Base-by-base conservation (phyloP, 768 basidiomycete species). In the Leucocoprinus sp. region DNA sequence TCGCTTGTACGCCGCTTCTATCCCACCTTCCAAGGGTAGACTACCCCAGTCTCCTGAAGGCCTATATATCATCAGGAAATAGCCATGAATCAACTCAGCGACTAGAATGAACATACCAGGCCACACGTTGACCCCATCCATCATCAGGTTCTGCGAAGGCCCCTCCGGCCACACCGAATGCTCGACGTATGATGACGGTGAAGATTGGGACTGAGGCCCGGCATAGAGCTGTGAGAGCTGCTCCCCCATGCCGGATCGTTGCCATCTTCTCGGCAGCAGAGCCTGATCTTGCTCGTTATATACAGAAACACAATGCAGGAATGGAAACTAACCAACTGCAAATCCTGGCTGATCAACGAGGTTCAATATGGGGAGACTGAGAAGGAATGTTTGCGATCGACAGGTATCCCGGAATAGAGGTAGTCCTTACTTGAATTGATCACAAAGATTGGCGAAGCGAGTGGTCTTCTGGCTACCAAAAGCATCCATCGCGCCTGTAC, bases 11-110 rank as follows among this genome's bases (percentile, higher is more conserved):
- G 66, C 67, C 8, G 67, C 66, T 57, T 69, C 65, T 15, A 68
- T 62, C 2, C 67, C 66, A 18, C 66, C 67, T 56, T 67, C 67
- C 8, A 69, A 53, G 3, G 67, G 67, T 23, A 69, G 57, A 45
- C 63, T 65, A 28, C 66, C 67, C 67, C 66, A 69, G 49, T 69
- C 67, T 1, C 65, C 66, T 3, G 67, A 69, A 22, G 66, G 66
- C 67, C 65, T 68, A 18, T 14, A 33, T 22, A 7, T 17, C 23
- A 36, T 21, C 12, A 21, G 8, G 33, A 44, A 12, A 8, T 11
- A 15, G 27, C 34, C 26, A 4, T 17, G 33, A 36, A n/a, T n/a
- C n/a, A n/a, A n/a, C n/a, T 18, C 18, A 52, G 14, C n/a, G 2
- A n/a, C 7, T 36, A 5, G 22, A 33, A 24, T 9, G 34, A n/a